Percentiles rank a stretch among this genome's conserved stretches.
These are phyloP conservation scores for Termitomyces sp. DNA, from an alignment of 768 basidiomycete species.

Conservation along the genomic window DNA sequence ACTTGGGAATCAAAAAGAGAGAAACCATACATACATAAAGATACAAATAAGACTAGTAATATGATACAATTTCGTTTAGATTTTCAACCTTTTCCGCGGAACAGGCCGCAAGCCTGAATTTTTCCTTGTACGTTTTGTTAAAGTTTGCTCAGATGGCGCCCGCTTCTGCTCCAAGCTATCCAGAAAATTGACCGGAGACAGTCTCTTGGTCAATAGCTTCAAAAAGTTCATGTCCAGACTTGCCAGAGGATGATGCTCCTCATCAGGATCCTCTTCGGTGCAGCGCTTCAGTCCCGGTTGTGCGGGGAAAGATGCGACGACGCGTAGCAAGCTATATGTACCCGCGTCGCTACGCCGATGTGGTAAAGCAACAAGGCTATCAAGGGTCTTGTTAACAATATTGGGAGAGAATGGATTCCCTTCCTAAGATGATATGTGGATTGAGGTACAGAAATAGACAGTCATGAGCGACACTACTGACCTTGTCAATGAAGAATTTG, in stretches of 20 bases:
- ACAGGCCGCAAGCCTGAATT: slow-evolving; percentile 6
- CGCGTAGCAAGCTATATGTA: slow-evolving; percentile 34
- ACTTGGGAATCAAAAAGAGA: background rate
- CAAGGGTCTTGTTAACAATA: slow-evolving; percentile 21
- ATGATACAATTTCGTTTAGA: background rate
- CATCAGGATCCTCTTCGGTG: slow-evolving; percentile 31
- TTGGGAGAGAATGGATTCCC: slow-evolving; percentile 27
- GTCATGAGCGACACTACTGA: slow-evolving; percentile 5
- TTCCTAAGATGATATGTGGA: slow-evolving; percentile 19
- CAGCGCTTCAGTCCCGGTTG: slow-evolving; percentile 30
- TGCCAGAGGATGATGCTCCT: slow-evolving; percentile 33
- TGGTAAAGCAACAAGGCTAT: slow-evolving; percentile 24
- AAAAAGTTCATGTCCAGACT: slow-evolving; percentile 33
- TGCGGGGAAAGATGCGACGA: slow-evolving; percentile 36
- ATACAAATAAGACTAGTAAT: background rate
- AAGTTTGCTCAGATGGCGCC: background rate
- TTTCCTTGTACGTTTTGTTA: slow-evolving; percentile 13
- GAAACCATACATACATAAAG: background rate
- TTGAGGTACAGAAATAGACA: background rate
- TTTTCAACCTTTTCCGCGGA: slow-evolving; percentile 12
- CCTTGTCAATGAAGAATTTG: slow-evolving; percentile 35
- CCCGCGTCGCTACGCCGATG: slow-evolving; percentile 29
- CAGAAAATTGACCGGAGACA: slow-evolving; percentile 32
- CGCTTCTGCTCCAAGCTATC: slow-evolving; percentile 20
- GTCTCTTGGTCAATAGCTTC: slow-evolving; percentile 29